Base-by-base conservation (phyloP, 176 grass and related monocot genomes). In the Canna indica region DNA sequence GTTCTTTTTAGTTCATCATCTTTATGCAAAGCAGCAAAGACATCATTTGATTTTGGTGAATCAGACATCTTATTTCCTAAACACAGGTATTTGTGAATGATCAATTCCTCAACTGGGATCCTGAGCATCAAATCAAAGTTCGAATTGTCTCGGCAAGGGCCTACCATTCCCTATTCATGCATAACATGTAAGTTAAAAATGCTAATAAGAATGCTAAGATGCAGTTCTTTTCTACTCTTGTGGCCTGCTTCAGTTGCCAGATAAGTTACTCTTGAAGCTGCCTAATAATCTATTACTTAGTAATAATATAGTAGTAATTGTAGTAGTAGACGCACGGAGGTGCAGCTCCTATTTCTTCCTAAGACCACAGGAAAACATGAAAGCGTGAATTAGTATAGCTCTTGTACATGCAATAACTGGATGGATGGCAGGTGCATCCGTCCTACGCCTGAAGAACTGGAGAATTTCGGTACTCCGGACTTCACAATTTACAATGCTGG, bases 401-500 rank as follows among this genome's bases (percentile, higher is more conserved):
- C 68, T 86, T 69, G 50, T 77, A 59, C 75, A 77, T 77, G 80
- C 78, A 54, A 84, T 94, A 88, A 95, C 81, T 73, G 77, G 84
- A 66, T 87, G 73, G 79, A 77, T 87, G 36, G 76, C 91, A 96
- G 91, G 91, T 99, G 94, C 77, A 99, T 99, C 71, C 90, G 94
- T 7, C 80, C 94, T 3, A 93, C 90, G 83, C 82, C 72, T 59
- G 94, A 99, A 88, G 94, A 99, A 76, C 85, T 99, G 84, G 86
- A 99, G 80, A 47, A 67, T 68, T 99, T 99, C 47, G 93, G 93
- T 73, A 88, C 86, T 68, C 94, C 94, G 73, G 94, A 99, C 84
- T 99, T 99, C 90, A 99, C 94, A 70, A 99, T 99, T 59, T 99
- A 99, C 86, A 99, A 99, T 66, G 94, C 94, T 64, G 94, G 94